Base-by-base conservation (phyloP, 139 green algal genomes). In the Haematococcus lacustris region DNA sequence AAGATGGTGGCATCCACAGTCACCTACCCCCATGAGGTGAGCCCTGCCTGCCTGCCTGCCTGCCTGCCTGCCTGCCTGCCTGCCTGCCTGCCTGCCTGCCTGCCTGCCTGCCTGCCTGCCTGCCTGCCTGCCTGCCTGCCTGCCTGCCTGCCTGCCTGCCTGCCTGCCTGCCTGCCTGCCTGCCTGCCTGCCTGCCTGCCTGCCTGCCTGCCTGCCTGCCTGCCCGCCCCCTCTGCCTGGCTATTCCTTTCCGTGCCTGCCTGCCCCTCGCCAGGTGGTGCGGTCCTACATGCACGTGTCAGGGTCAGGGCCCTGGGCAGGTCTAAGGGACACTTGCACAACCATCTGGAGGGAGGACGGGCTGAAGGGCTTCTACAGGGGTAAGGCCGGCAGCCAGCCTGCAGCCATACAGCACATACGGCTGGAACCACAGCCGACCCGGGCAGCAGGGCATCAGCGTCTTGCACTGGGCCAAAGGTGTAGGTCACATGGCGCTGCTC, bases 1-100 rank as follows among this genome's bases (percentile, higher is more conserved):
- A 99, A 99, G 78, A 93, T 98, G 85, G 86, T 98, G 3, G 95
- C 95, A 0, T 96, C 89, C 26, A 97, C 93, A 0, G 86, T 86
- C 28, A 99, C 95, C 0, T 99, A 99, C 79, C 95, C 95, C 0
- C 95, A 99, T 74, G 95, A 99, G 86, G 94, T 98, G 33, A 64
- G 53, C 26, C 9, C 43, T n/a, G n/a, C n/a, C n/a, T n/a, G n/a
- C n/a, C n/a, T n/a, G n/a, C n/a, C n/a, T n/a, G n/a, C n/a, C n/a
- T n/a, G n/a, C n/a, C n/a, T n/a, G n/a, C n/a, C n/a, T n/a, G n/a
- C n/a, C n/a, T n/a, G n/a, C n/a, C n/a, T n/a, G n/a, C n/a, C n/a
- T n/a, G n/a, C n/a, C n/a, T n/a, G n/a, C n/a, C n/a, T n/a, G n/a
- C n/a, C n/a, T n/a, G n/a, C n/a, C n/a, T n/a, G n/a, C n/a, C n/a